These are phyloP conservation scores for Phragmites australis DNA, from an alignment of 176 grass and related monocot species.

Conservation along the genomic window DNA sequence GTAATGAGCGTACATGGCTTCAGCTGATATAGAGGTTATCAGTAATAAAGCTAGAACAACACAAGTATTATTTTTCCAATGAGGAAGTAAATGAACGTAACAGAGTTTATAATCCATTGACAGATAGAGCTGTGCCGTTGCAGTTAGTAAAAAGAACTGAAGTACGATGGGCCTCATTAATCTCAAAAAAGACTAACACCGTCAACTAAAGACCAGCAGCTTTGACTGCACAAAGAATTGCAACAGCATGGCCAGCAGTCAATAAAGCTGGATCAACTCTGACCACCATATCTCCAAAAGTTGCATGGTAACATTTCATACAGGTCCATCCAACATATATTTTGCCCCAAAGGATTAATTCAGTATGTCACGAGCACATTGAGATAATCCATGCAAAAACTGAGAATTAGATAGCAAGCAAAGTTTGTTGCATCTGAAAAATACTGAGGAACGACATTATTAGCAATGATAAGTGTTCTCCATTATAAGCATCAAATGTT, in stretches of 20 bases:
- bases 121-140: neutral
- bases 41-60: neutral
- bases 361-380: neutral
- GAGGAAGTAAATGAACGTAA: neutral
- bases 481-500: neutral
- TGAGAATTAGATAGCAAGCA: neutral
- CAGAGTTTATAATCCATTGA: neutral
- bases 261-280: neutral
- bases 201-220: neutral
- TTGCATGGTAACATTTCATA: neutral
- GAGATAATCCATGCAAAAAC: neutral
- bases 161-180: neutral
- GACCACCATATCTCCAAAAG: neutral
- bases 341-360: neutral
- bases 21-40: neutral
- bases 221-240: neutral
- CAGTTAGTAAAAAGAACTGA: neutral
- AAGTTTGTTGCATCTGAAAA: neutral
- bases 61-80: neutral
- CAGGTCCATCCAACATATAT: neutral
- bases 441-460: neutral
- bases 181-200: neutral
- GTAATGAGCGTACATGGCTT: neutral
- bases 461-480: too few relatives aligned
- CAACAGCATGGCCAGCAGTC: neutral